Conservation (phyloP, 257 asterid genomes). For the Gentiana macrophylla region DNA sequence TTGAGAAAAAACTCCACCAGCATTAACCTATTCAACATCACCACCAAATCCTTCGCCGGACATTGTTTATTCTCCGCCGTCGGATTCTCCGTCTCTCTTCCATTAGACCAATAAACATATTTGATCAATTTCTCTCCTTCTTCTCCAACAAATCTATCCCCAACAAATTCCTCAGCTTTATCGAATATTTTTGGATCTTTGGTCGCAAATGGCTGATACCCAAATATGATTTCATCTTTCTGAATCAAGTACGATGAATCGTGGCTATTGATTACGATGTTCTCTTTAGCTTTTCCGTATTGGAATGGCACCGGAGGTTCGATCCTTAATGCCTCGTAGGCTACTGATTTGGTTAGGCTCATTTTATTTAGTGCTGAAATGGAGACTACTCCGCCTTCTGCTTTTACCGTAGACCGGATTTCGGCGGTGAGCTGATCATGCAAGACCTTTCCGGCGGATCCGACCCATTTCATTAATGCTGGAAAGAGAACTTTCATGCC, state of each 20-base stretch:
- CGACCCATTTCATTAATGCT: conserved; percentile 49
- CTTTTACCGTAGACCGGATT: conserved; percentile 37
- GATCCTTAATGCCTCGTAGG: conserved; percentile 52
- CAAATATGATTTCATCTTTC: conserved; percentile 71
- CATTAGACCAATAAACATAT: conserved; percentile 59
- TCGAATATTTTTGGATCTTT: conserved; percentile 41
- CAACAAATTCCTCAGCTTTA: conserved; percentile 28
- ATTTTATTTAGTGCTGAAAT: conserved; percentile 28
- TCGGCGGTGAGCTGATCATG: conserved; percentile 51
- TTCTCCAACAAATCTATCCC: conserved; percentile 49
- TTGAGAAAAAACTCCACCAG: conserved; percentile 52
- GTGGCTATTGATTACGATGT: conserved; percentile 42
- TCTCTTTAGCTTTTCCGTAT: conserved; percentile 36
- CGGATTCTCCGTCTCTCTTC: conserved; percentile 43
- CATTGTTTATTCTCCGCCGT: conserved; percentile 54
- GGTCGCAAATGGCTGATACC: conserved; percentile 64
- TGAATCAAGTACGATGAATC: conserved; percentile 42
- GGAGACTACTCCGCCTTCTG: conserved; percentile 38
- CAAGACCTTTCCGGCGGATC: conserved; percentile 35
- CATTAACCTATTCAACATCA: conserved; percentile 44
- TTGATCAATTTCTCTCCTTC: conserved; percentile 35
- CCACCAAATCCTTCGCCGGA: conserved; percentile 46
- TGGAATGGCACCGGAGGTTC: conserved; percentile 29
- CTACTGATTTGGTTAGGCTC: conserved; percentile 51
- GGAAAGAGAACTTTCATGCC: conserved; percentile 70